Evolutionary conservation across 2,329 filamentous ascomycete genomes (phyloP), one percentile per base, ranked within the genome.

Genomic region (Penicillium expansum): DNA sequence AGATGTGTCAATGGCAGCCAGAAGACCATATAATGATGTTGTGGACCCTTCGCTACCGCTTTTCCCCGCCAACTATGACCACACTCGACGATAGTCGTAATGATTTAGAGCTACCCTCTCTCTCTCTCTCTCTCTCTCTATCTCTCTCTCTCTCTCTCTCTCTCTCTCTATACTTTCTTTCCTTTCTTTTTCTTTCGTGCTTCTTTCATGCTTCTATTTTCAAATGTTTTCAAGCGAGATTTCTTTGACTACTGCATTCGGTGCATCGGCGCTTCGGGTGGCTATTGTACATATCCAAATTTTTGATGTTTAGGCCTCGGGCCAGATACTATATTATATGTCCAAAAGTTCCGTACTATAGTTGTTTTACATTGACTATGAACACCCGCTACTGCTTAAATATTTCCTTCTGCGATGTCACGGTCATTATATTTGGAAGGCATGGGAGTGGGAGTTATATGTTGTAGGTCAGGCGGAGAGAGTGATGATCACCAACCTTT

Each of bases 1-100:
- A 37, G 54, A 56, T 43, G 33, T 56, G 4, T 52, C 54, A 9
- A 56, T 52, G 48, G 54, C 48, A 13, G 54, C 54, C 9, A 27
- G 42, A 41, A 45, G 54, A 35, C 48, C 54, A 30, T 47, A 56
- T 32, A 56, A 56, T 29, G 54, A 56, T 47, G 48, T 56, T 29
- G 54, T 56, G 32, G 54, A 56, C 5, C 54, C 54, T 52, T 52
- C 54, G 9, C 20, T 56, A 16, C 54, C 54, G 13, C 48, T 56
- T 14, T 56, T 56, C 35, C 54, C 54, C 6, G 29, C 27, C 27
- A 41, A 33, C 16, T 37, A 56, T 22, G 48, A 56, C 7, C 41
- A 16, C 8, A 13, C 16, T 11, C 54, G 29, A 45, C 54, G 29
- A 45, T 4, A 22, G 13, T 55, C 45, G 18, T 48, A 37, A 52